Conservation (phyloP, 75 land plant genomes). For the Sequoiadendron giganteum region DNA sequence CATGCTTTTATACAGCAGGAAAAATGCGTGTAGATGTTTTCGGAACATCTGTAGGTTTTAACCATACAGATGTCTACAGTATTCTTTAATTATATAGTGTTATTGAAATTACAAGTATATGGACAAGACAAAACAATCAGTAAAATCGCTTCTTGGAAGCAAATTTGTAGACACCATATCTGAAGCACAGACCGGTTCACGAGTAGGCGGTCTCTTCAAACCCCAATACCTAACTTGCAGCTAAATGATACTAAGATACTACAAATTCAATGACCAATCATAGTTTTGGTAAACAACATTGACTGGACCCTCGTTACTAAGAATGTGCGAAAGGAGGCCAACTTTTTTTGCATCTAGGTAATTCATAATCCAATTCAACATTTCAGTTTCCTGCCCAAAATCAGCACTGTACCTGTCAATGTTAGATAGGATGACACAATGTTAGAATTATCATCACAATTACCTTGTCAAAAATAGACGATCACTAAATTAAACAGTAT, state of each 20-base stretch:
- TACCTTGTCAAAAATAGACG: neutral
- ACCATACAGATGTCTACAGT: neutral
- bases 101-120: neutral
- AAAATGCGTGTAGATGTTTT: neutral
- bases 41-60: neutral
- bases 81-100: neutral
- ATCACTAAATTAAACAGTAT: neutral
- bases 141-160: slow-evolving; percentile 4
- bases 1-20: neutral
- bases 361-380: slow-evolving; percentile 62
- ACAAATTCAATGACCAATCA: slow-evolving; percentile 60
- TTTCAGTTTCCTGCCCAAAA: slow-evolving; percentile 53
- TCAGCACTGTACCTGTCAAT: slow-evolving; percentile 56
- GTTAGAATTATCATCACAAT: neutral
- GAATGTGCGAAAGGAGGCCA: slow-evolving; percentile 57
- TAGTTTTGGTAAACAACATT: slow-evolving; percentile 53
- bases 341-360: slow-evolving; percentile 68
- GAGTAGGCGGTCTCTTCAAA: neutral
- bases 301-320: slow-evolving; percentile 44
- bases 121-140: neutral
- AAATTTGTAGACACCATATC: neutral
- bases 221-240: neutral
- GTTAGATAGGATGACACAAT: neutral
- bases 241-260: neutral
- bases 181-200: neutral